These are phyloP conservation scores for Artemisia argyi DNA, from an alignment of 129 eudicot genomes.

Conservation along the genomic window DNA sequence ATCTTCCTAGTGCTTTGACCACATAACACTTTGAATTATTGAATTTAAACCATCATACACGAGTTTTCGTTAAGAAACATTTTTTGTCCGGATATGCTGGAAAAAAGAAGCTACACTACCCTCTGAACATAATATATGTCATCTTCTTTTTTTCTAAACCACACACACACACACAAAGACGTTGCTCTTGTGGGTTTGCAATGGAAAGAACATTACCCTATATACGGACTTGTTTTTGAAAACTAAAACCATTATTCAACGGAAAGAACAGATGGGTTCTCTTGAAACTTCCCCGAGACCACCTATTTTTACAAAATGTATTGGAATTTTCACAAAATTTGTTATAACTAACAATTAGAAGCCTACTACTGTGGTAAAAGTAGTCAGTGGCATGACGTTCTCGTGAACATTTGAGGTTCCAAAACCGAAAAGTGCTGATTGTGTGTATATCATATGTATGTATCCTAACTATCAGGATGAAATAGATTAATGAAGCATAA, in stretches of 20 bases:
- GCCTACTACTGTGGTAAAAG: background rate
- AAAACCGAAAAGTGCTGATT: constrained; percentile 6
- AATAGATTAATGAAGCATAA: constrained; percentile 9
- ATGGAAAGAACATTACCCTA: background rate
- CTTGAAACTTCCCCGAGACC: too few relatives aligned
- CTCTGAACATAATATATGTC: background rate
- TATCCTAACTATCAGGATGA: constrained; percentile 7
- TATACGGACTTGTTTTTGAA: background rate
- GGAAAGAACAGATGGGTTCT: background rate
- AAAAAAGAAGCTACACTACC: background rate
- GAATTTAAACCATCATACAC: constrained; percentile 21
- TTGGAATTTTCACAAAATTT: too few relatives aligned
- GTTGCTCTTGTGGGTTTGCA: background rate
- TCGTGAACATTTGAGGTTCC: background rate
- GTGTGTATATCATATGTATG: constrained; percentile 19
- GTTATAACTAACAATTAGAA: background rate
- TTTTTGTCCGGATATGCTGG: background rate
- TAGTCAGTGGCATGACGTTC: background rate
- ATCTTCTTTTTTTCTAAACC: too few relatives aligned
- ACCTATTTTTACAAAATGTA: too few relatives aligned
- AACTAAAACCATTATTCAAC: background rate
- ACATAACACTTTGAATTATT: constrained; percentile 31
- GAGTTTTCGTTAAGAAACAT: background rate
- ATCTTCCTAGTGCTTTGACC: constrained; percentile 75
- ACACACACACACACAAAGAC: background rate